Evolutionary conservation across 1,139 yeast species (phyloP), one percentile per base, ranked within the genome.

Genomic region (Geotrichum histeridarum): DNA sequence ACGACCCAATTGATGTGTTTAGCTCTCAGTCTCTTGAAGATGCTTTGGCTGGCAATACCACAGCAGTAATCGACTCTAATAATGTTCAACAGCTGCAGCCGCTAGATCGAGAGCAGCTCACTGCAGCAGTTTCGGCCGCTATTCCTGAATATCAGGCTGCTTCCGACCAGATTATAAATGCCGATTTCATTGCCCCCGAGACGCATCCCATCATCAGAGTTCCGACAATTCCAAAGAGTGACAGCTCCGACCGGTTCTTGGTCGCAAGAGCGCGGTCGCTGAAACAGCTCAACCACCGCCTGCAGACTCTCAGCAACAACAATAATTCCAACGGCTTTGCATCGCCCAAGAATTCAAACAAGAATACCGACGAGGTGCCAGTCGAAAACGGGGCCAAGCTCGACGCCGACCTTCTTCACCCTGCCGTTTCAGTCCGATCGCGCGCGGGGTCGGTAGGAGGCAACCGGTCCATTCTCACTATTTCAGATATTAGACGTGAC

Each of bases 261-360:
- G 35, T 43, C 15, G 38, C 31, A 30, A 31, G 60, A 22, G 63
- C 65, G 7, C 53, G 64, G 6, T 62, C 65, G 2, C 46, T 62
- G 17, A 58, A 56, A 37, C 63, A 62, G 46, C 53, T 62, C 27
- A 54, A 57, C 18, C 36, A 46, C 46, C 42, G 42, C 15, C 52
- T 58, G 32, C 48, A 44, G 33, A 36, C 8, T 33, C 15, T 31
- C 38, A 30, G 38, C 33, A 33, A 18, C 37, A 9, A n/a, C n/a
- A n/a, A n/a, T n/a, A n/a, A n/a, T n/a, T n/a, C n/a, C n/a, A n/a
- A 22, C 17, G 5, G 14, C 12, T 17, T 18, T 18, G 2, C 35
- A 30, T 46, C 35, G 11, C 17, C 48, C 31, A 30, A 33, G 47
- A 22, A 22, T 22, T 22, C 27, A 22, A 22, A 22, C 27, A 22